Conservation (phyloP, 2,329 filamentous ascomycete species). For the Scopulariopsis brevicaulis region DNA sequence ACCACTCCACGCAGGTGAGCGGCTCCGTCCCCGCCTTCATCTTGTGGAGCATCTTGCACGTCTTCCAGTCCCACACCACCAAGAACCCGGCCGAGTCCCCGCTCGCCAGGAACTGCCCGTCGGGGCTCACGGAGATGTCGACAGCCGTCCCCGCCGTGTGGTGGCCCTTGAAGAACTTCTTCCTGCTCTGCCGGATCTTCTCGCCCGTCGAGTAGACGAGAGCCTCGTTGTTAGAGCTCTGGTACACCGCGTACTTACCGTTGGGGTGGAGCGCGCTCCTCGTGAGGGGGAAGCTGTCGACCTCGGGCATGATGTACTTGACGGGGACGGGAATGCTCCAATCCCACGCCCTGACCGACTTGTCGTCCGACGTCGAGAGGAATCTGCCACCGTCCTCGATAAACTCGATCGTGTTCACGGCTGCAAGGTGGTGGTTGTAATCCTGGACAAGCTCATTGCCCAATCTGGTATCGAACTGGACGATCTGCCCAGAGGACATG, state of each 20-base stretch:
- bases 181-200: constrained; percentile 93
- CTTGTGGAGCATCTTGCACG: constrained; percentile 98
- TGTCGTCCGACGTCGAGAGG: constrained; percentile 96
- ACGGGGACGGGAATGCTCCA: constrained; percentile 97
- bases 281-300: constrained; percentile 95
- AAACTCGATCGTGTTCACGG: constrained; percentile 95
- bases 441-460: constrained; percentile 77
- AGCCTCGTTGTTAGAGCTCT: constrained; percentile 91
- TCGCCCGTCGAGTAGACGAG: constrained; percentile 90
- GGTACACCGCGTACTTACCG: constrained; percentile 90
- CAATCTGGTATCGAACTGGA: constrained; percentile 86
- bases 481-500: constrained; percentile 98
- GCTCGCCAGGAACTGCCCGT: constrained; percentile 80
- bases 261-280: constrained; percentile 74
- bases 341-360: constrained; percentile 92
- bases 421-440: constrained; percentile 96
- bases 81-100: constrained; percentile 84
- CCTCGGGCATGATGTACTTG: constrained; percentile 85
- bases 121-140: constrained; percentile 77
- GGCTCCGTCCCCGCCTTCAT: constrained; percentile 74
- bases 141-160: constrained; percentile 93
- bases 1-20: constrained; percentile 84
- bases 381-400: constrained; percentile 91
- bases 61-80: constrained; percentile 99
- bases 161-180: constrained; percentile 92